Evolutionary conservation across 2,329 filamentous ascomycete genomes (phyloP).

Genomic region (Trichoderma citrinoviride): DNA sequence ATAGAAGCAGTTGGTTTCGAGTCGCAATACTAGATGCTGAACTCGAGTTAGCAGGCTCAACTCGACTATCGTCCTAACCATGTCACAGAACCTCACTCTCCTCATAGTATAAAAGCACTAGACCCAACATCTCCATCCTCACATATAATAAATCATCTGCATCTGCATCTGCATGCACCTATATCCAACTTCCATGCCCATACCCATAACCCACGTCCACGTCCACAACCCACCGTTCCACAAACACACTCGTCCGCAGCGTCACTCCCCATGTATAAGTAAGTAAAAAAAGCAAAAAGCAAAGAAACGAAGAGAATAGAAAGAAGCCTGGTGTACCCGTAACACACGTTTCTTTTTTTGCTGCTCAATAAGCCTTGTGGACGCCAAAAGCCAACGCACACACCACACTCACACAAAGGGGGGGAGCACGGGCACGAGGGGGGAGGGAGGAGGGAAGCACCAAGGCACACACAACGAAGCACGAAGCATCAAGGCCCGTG

Average conservation of each 20-base stretch:
- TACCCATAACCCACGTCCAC: not conserved
- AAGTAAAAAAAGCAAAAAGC: not conserved
- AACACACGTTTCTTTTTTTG: not conserved
- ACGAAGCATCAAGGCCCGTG: not conserved
- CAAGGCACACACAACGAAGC: not conserved
- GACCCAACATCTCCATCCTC: not conserved
- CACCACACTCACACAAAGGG: not conserved
- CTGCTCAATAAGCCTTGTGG: slow-evolving; percentile 8
- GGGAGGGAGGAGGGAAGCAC: not conserved
- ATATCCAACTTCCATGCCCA: not conserved
- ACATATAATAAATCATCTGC: not conserved
- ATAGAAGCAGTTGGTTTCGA: no score
- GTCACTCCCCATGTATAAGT: not conserved
- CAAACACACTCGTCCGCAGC: not conserved
- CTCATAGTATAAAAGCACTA: no score
- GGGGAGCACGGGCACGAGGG: not conserved
- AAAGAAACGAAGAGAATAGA: not conserved
- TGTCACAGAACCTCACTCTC: no score
- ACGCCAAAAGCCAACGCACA: not conserved
- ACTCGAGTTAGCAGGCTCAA: no score
- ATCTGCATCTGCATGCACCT: not conserved
- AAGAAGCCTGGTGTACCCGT: not conserved
- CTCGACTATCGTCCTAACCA: no score
- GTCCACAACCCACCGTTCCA: not conserved
- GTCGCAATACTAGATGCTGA: no score